Evolutionary conservation across 2,329 filamentous ascomycete genomes (phyloP), one percentile per base, ranked within the genome.

Genomic region (Orbilia brochopaga): DNA sequence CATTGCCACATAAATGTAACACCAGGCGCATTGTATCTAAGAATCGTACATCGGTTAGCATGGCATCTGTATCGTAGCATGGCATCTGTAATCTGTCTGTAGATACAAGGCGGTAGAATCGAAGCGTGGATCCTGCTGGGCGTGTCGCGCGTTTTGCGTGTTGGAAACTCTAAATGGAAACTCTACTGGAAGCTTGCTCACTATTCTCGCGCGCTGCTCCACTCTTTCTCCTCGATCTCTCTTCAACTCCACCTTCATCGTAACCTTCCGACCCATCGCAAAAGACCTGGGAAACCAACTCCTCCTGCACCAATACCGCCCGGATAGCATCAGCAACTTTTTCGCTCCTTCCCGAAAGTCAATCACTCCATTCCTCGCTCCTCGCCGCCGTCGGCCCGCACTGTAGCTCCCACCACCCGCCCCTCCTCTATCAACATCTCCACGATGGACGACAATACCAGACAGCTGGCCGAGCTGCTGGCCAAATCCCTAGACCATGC

Each of bases 401-500:
- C 48, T 27, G 54, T 32, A 59, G 53, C 37, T 60, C 53, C 66
- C 48, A 37, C 52, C 67, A 44, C 27, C 46, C 19, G 30, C 46
- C 55, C 10, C 54, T 37, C 48, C 15, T 19, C 5, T 44, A 7
- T 48, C 44, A 3, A 10, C 19, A 5, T 48, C 11, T 35, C 7
- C 75, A 79, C 77, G 77, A 90, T 89, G 86, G 84, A 86, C 77
- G 81, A 83, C 74, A 83, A 86, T 79, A 81, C 88, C 74, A 81
- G 85, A 79, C 80, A 82, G 75, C 82, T 97, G 80, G 89, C 91
- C 74, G 87, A 91, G 84, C 85, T 97, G 80, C 87, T 99, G 74
- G 86, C 95, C 81, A 91, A 91, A 77, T 97, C 92, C 77, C 85
- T 97, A 77, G 91, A 97, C 81, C 91, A 91, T 17, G 83, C 85